Evolutionary conservation across 2,329 filamentous ascomycete genomes (phyloP).

Genomic region (Xylogone sp.): DNA sequence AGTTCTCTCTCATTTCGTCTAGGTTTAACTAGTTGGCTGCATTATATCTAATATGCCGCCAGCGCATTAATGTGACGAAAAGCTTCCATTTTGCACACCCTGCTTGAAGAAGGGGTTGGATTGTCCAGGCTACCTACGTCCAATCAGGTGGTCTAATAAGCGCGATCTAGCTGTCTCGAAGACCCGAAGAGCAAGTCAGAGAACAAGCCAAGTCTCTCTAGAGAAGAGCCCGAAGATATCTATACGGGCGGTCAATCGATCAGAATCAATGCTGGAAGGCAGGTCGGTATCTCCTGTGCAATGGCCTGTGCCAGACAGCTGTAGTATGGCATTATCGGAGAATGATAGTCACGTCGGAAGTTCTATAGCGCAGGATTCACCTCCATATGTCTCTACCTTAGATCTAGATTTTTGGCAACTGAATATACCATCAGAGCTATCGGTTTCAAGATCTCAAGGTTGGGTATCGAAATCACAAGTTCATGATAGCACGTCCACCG

Average conservation of each 20-base stretch:
- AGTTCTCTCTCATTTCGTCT: background rate
- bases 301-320: background rate
- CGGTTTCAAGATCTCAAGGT: background rate
- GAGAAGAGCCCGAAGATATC: background rate
- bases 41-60: background rate
- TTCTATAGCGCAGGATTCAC: background rate
- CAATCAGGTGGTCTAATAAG: background rate
- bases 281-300: background rate
- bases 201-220: background rate
- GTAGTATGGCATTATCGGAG: background rate
- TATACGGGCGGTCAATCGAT: background rate
- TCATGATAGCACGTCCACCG: background rate
- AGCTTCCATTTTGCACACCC: background rate
- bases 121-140: background rate
- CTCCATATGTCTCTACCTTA: background rate
- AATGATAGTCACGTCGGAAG: background rate
- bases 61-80: background rate
- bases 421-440: background rate
- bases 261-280: background rate
- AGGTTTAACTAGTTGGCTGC: background rate
- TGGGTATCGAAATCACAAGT: background rate
- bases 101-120: background rate
- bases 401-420: background rate
- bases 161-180: background rate
- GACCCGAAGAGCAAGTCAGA: background rate